These are phyloP conservation scores for Pisolithus tinctorius DNA, from an alignment of 768 basidiomycete species.

Conservation along the genomic window DNA sequence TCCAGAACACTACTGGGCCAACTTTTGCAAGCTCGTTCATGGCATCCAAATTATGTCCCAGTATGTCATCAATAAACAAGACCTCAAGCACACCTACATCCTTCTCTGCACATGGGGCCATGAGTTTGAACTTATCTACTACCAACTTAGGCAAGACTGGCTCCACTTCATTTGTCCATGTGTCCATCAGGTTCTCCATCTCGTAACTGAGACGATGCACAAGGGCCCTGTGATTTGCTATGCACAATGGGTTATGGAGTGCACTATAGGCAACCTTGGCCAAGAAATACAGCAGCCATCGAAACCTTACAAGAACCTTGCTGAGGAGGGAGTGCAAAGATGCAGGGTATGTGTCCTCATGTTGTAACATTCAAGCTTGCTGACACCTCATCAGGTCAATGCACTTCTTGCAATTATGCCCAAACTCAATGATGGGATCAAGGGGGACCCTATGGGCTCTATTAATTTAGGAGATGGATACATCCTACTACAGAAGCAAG, in stretches of 20 bases:
- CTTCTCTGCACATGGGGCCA: slow-evolving; percentile 15
- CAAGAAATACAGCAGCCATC: slow-evolving; percentile 18
- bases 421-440: too few species aligned
- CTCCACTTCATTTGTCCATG: slow-evolving; percentile 24
- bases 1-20: slow-evolving; percentile 10
- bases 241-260: slow-evolving; percentile 24
- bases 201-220: slow-evolving; percentile 12
- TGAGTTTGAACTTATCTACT: slow-evolving; percentile 25
- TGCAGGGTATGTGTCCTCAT: background rate
- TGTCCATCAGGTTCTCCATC: slow-evolving; percentile 21
- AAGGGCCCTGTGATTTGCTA: slow-evolving; percentile 17
- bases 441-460: too few species aligned
- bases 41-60: slow-evolving; percentile 16
- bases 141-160: slow-evolving; percentile 13
- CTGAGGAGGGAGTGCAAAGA: slow-evolving; percentile 14
- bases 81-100: slow-evolving; percentile 8
- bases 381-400: too few species aligned
- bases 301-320: slow-evolving; percentile 21
- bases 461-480: background rate
- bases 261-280: slow-evolving; percentile 20
- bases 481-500: background rate
- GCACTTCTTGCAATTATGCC: too few species aligned
- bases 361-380: too few species aligned
- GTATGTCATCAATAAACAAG: slow-evolving; percentile 4
- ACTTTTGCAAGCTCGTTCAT: slow-evolving; percentile 16